Evolutionary conservation across 495 filamentous ascomycete species (phyloP), one percentile per base, ranked within the genome.

Genomic region (Lentithecium fluviatile): DNA sequence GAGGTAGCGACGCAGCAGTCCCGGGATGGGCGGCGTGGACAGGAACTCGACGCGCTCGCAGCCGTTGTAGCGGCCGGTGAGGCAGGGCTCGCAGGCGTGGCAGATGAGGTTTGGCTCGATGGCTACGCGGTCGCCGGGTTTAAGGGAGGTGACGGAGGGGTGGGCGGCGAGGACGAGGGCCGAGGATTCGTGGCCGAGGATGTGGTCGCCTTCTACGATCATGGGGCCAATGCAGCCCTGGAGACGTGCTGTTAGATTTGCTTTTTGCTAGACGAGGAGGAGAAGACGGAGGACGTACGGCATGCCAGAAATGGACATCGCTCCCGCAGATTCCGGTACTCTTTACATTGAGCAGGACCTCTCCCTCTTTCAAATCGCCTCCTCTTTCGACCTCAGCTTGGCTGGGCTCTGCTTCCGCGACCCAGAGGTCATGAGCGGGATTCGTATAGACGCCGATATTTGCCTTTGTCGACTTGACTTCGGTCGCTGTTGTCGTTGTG

Each of bases 381-480:
- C 86, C 88, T 46, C 79, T 83, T 70, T 86, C 81, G 29, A 94
- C 83, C 60, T 85, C 83, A 70, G 95, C 88, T 4, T 89, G 75
- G 15, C 83, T 85, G 1, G 93, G 93, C 54, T 78, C 78, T 0
- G 90, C 84, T 43, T 90, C 86, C 51, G 82, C 88, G 43, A 96
- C 85, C 89, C 92, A 97, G 51, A 97, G 79, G 64, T 96, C 88
- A 71, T 97, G 92, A 25, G 83, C 80, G 26, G 92, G 90, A 75
- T 96, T 95, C 49, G 92, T 97, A 80, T 87, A 97, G 51, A 96
- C 91, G 66, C 89, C 93, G 67, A 97, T 92, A 76, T 96, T 97
- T 56, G 89, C 71, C 79, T 95, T 95, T 4, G 62, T 56, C 19
- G 68, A 61, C 40, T 67, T 58, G 13, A 67, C 64, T 17, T 67